Evolutionary conservation across 2,329 filamentous ascomycete genomes (phyloP), one percentile per base, ranked within the genome.

Genomic region (Rhinocladiella mackenziei): DNA sequence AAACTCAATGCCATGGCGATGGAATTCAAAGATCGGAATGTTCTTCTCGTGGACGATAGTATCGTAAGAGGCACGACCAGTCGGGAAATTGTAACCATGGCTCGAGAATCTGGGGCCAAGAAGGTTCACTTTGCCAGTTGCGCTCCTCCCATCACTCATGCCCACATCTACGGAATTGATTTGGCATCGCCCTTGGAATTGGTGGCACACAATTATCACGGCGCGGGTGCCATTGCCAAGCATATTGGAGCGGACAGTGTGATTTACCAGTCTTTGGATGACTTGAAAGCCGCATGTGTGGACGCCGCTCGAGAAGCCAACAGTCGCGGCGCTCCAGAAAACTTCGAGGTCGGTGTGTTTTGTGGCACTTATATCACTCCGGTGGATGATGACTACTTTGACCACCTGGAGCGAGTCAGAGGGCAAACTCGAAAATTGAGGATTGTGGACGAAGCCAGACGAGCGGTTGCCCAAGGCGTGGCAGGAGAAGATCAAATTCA

Each of bases 341-440:
- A 83, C 43, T 96, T 96, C 55, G 91, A 97, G 62, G 81, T 94
- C 2, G 89, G 91, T 41, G 89, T 96, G 6, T 96, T 97, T 70
- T 88, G 82, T 60, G 91, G 91, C 33, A 80, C 81, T 53, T 96
- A 96, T 65, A 75, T 86, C 50, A 96, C 91, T 0, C 80, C 80
- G 0, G 84, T 96, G 1, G 78, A 83, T 1, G 76, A 81, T 5
- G 81, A 77, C 26, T 96, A 96, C 68, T 92, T 96, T 56, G 80
- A 86, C 54, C 86, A 88, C 58, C 73, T 94, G 4, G 83, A 86
- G 65, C 71, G 75, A 46, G 67, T 89, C 13, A 75, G 86, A 40
- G 84, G 83, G 34, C 81, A 86, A 63, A 83, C 78, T 51, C 73
- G 76, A 51, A 84, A 84, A 65, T 62, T 78, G 52, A 85, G 85